Conservation (phyloP, 345 rosid genomes). For the Euphorbia pulcherrima region DNA sequence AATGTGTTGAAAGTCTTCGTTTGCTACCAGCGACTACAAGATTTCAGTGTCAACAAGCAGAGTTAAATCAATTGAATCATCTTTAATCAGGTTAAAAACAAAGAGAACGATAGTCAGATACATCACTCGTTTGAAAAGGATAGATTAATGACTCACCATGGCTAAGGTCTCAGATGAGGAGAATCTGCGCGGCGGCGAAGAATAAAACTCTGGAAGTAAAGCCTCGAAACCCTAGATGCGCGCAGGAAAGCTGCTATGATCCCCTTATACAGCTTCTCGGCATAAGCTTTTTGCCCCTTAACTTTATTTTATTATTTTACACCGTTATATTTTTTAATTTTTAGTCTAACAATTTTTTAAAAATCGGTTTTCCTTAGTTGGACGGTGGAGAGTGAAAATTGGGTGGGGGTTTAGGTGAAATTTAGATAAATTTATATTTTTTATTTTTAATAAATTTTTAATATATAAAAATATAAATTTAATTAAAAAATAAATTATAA, state of each 20-base stretch:
- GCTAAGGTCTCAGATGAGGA: constrained; percentile 15
- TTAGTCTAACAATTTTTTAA: too few relatives aligned
- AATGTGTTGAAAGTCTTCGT: constrained; percentile 36
- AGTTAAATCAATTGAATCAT: background rate
- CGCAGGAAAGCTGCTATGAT: background rate
- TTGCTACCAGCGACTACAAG: constrained; percentile 23
- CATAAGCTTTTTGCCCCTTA: background rate
- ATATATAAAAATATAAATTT: too few relatives aligned
- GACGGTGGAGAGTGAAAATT: too few relatives aligned
- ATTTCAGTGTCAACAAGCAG: background rate
- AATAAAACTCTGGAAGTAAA: background rate
- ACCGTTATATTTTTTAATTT: too few relatives aligned
- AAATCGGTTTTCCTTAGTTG: too few relatives aligned
- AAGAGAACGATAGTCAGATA: too few relatives aligned
- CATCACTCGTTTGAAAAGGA: too few relatives aligned
- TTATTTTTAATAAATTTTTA: too few relatives aligned
- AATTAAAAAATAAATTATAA: too few relatives aligned
- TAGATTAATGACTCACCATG: constrained; percentile 14
- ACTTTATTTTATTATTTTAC: too few relatives aligned
- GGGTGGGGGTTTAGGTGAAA: too few relatives aligned
- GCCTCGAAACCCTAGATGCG: constrained; percentile 18
- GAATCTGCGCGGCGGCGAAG: constrained; percentile 14
- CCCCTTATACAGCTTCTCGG: constrained; percentile 5
- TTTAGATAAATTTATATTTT: too few relatives aligned
- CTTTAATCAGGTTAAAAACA: background rate